These are phyloP conservation scores for Hanseniaspora thailandica DNA, from an alignment of 805 yeast species.

Conservation along the genomic window DNA sequence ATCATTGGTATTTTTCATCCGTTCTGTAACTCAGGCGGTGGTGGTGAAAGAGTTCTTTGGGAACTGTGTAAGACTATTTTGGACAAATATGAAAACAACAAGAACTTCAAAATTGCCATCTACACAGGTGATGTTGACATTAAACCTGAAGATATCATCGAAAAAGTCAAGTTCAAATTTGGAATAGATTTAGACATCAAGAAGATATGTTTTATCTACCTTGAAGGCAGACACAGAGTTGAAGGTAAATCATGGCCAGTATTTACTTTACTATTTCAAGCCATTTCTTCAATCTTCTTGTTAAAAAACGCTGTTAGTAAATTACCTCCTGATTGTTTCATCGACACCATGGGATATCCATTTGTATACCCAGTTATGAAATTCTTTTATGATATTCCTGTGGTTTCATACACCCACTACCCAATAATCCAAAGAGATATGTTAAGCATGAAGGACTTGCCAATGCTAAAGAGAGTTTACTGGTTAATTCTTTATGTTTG, in stretches of 20 bases:
- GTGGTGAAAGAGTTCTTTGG: slow-evolving; percentile 96
- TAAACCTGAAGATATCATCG: slow-evolving; percentile 38
- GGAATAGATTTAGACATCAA: slow-evolving; percentile 39
- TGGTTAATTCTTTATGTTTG: slow-evolving; percentile 58
- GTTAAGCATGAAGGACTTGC: slow-evolving; percentile 41
- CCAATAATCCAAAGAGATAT: slow-evolving; percentile 85
- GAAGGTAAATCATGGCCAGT: slow-evolving; percentile 64
- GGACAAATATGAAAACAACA: slow-evolving; percentile 34
- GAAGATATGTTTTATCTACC: slow-evolving; percentile 51
- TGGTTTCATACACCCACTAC: slow-evolving; percentile 83
- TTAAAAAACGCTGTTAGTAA: slow-evolving; percentile 57
- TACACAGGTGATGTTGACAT: slow-evolving; percentile 58
- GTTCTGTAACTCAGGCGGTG: slow-evolving; percentile 91
- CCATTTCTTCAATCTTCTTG: slow-evolving; percentile 61
- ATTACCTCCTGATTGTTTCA: slow-evolving; percentile 76
- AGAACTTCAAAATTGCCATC: slow-evolving; percentile 39
- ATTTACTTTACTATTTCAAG: slow-evolving; percentile 78
- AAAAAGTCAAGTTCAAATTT: slow-evolving; percentile 46
- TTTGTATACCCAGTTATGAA: slow-evolving; percentile 63
- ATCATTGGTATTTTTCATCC: slow-evolving; percentile 83
- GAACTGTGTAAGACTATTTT: slow-evolving; percentile 73
- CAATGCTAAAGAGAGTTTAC: slow-evolving; percentile 41
- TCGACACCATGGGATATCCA: slow-evolving; percentile 92
- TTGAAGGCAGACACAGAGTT: slow-evolving; percentile 47
- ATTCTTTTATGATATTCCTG: slow-evolving; percentile 52